Evolutionary conservation across 257 asterid species (phyloP).

Genomic region (Forsythia viridissima): DNA sequence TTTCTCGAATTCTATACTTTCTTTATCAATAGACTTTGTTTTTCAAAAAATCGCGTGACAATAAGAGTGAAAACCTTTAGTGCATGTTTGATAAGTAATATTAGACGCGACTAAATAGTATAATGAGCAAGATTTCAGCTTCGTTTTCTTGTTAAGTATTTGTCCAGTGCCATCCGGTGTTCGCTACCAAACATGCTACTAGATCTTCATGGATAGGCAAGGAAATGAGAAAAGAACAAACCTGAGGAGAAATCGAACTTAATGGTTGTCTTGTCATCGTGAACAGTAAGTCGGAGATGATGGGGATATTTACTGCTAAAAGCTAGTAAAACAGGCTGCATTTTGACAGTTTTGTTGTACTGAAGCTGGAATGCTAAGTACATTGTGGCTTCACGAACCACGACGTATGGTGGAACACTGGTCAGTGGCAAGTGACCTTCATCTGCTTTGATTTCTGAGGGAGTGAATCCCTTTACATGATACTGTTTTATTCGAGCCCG

Average conservation of each 20-base stretch:
- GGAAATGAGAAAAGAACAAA: conserved; percentile 15
- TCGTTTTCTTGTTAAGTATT: no score
- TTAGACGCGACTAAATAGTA: not conserved
- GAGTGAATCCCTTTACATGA: conserved; percentile 61
- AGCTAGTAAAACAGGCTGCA: conserved; percentile 74
- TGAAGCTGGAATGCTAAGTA: conserved; percentile 85
- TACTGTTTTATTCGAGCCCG: conserved; percentile 73
- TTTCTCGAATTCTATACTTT: no score
- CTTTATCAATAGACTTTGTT: no score
- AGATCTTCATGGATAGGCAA: not conserved
- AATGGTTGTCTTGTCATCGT: conserved; percentile 69
- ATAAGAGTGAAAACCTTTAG: no score
- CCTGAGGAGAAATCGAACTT: conserved; percentile 80
- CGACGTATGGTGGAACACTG: conserved; percentile 71
- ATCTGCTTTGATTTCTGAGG: conserved; percentile 62
- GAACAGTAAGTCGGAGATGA: conserved; percentile 74
- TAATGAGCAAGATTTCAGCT: not conserved
- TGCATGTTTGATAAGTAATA: no score
- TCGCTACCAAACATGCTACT: not conserved
- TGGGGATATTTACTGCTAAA: conserved; percentile 71
- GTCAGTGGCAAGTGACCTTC: conserved; percentile 78
- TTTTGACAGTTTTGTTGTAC: conserved; percentile 49
- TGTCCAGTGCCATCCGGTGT: no score
- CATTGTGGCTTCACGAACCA: conserved; percentile 55
- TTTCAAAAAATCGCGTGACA: no score